Evolutionary conservation across 1,284 basidiomycete species (phyloP).

Genomic region (Rugiboletus extremiorientalis): DNA sequence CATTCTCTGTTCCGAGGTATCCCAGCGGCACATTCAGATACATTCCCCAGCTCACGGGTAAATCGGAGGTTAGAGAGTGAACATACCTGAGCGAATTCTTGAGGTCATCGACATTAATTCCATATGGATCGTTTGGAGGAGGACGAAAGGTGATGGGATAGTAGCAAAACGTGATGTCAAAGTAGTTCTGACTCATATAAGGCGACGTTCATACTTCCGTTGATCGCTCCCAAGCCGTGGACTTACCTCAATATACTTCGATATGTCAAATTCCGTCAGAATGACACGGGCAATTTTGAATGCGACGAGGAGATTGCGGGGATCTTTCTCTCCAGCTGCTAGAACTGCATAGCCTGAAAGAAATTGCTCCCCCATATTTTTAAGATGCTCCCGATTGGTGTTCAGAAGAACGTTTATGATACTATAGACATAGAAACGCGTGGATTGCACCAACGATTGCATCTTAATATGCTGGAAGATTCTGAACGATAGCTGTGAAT

Average conservation of each 20-base stretch:
- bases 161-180: constrained; percentile 97
- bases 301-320: constrained; percentile 88
- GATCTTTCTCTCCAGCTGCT: constrained; percentile 96
- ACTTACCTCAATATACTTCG: constrained; percentile 72
- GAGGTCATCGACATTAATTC: constrained; percentile 89
- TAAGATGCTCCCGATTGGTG: constrained; percentile 69
- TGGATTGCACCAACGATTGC: constrained; percentile 79
- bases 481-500: constrained; percentile 40
- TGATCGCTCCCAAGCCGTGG: neutral
- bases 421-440: constrained; percentile 79
- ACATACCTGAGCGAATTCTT: constrained; percentile 68
- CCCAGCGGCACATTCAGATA: neutral
- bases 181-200: constrained; percentile 65
- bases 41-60: neutral
- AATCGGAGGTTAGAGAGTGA: constrained; percentile 24
- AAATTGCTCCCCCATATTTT: constrained; percentile 72
- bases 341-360: constrained; percentile 76
- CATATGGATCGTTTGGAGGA: constrained; percentile 92
- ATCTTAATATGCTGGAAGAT: constrained; percentile 81
- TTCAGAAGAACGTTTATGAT: constrained; percentile 84
- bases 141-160: constrained; percentile 98
- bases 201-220: neutral
- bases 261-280: constrained; percentile 85
- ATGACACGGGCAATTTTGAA: constrained; percentile 89
- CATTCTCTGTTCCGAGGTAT: constrained; percentile 43